A percentile compares a stretch with the other conserved stretches of the same genome.
phyloP scores from a whole-genome alignment of 2,329 filamentous ascomycete species.

The Fusarium anthophilum region DNA sequence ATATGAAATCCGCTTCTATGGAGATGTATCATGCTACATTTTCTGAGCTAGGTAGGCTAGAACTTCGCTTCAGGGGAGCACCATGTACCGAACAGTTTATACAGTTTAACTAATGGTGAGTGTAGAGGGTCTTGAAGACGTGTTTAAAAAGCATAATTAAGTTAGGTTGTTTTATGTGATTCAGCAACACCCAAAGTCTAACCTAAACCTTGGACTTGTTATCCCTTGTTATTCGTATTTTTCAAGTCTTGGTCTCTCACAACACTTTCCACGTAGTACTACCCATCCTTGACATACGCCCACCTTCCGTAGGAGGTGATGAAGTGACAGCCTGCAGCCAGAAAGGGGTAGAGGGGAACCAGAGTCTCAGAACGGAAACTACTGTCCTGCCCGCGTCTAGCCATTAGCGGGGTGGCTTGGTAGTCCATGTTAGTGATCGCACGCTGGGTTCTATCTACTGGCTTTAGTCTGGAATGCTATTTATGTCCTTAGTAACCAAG shows the following conservation, averaged over 20 bases:
- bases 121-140: neutral
- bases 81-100: neutral
- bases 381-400: slow-evolving; percentile 20
- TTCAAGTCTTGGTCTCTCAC: neutral
- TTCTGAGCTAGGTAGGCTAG: neutral
- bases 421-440: slow-evolving; percentile 17
- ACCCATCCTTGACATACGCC: neutral
- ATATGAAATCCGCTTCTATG: neutral
- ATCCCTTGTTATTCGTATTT: neutral
- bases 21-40: neutral
- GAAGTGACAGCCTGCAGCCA: neutral
- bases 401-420: slow-evolving; percentile 33
- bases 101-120: neutral
- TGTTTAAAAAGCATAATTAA: neutral
- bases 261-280: neutral
- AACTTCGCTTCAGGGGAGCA: neutral
- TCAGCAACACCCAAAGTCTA: neutral
- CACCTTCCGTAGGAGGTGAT: slow-evolving; percentile 1
- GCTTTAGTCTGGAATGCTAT: slow-evolving; percentile 15
- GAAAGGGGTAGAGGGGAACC: slow-evolving; percentile 21
- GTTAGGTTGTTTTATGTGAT: slow-evolving; percentile 1
- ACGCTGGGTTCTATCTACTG: neutral
- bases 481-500: neutral
- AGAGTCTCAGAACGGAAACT: slow-evolving; percentile 31
- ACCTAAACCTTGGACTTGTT: neutral